Evolutionary conservation across 495 filamentous ascomycete species (phyloP).

Genomic region (Talaromyces nanjingensis): DNA sequence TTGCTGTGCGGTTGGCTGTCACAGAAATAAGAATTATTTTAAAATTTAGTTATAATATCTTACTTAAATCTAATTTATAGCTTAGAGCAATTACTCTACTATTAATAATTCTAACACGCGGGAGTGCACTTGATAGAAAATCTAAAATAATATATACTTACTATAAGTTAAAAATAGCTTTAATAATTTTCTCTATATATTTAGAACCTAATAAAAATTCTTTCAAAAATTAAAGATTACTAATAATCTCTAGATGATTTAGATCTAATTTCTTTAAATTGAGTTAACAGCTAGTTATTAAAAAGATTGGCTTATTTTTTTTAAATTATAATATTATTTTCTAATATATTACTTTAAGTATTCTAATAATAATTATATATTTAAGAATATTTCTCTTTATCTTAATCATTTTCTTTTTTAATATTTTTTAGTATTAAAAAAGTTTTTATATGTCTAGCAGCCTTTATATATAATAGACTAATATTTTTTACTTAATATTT

Average conservation of each 20-base stretch:
- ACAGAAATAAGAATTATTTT: neutral
- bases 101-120: neutral
- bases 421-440: neutral
- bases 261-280: no score
- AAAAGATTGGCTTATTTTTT: neutral
- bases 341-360: neutral
- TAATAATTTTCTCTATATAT: neutral
- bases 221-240: neutral
- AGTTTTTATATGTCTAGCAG: neutral
- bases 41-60: neutral
- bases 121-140: neutral
- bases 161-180: neutral
- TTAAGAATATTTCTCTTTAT: neutral
- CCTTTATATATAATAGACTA: neutral
- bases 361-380: neutral
- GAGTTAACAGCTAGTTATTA: neutral
- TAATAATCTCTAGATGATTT: neutral
- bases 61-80: neutral
- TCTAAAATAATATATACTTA: neutral
- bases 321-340: neutral
- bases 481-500: neutral
- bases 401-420: neutral
- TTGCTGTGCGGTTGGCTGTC: no score
- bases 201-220: neutral
- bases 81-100: neutral